Evolutionary conservation across 257 asterid genomes (phyloP), one percentile per base, ranked within the genome.

Genomic region (Verbascum thapsus): DNA sequence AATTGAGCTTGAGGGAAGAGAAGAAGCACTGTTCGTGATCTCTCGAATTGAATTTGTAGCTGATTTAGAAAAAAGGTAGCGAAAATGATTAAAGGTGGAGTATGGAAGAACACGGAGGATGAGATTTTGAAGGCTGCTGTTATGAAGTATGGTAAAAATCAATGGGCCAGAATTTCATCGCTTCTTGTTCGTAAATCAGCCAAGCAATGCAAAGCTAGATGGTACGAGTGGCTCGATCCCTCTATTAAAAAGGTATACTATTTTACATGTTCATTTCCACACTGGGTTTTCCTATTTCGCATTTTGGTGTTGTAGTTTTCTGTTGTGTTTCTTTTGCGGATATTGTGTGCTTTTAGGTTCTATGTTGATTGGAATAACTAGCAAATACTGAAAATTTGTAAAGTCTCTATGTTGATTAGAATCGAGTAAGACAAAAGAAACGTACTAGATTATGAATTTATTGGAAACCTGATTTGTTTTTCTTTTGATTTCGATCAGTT

Each of bases 171-270:
- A 17, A 94, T 94, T 58, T 94, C 99, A 19, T 94, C 98, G 5
- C 83, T 94, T 0, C 77, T 94, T 43, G 99, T 94, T 66, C 95
- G 99, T 17, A 94, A 90, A 74, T 90, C 98, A 10, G 99, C 99
- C 38, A 90, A 88, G 76, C 99, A 94, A 75, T 94, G 99, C 86
- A 94, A 94, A 74, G 98, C 99, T 50, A 86, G 99, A 13, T 90
- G 98, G 99, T 90, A 94, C 37, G 98, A 90, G 83, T 94, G 98
- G 99, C 90, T 90, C 23, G 96, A 90, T 61, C 99, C 98, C 53
- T 90, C 99, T 4, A 94, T 94, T 12, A 90, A 90, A 68, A 94
- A 94, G 95, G 97, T 74, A 64, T 35, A 4, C 66, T 13, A n/a
- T n/a, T n/a, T n/a, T n/a, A 30, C 1, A 16, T n/a, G 1, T 3